These are phyloP conservation scores for Zopfochytrium polystomum DNA, from an alignment of 371 early-diverging fungal genomes.

Conservation along the genomic window DNA sequence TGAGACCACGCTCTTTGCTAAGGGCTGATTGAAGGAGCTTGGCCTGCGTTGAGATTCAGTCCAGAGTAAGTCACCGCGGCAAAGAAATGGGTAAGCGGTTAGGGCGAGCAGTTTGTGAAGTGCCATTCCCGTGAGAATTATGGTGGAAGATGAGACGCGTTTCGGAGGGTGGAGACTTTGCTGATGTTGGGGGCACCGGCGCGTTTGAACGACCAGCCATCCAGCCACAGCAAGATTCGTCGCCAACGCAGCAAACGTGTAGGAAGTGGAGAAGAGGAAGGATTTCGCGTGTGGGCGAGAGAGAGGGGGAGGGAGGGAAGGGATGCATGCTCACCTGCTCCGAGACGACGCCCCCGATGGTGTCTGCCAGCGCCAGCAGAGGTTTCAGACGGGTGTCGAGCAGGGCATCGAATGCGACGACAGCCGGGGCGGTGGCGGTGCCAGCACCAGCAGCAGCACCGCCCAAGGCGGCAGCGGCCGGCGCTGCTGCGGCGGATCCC, in stretches of 20 bases:
- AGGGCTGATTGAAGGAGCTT: constrained; percentile 55
- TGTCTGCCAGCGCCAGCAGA: constrained; percentile 56
- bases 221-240: no score
- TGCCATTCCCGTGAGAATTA: no score
- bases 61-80: neutral
- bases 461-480: constrained; percentile 28
- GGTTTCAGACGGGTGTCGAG: constrained; percentile 53
- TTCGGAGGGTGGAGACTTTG: no score
- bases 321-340: constrained; percentile 66
- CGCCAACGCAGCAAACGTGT: no score
- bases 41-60: constrained; percentile 35
- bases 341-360: constrained; percentile 66
- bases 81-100: no score
- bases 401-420: constrained; percentile 69
- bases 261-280: no score
- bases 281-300: no score
- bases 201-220: no score
- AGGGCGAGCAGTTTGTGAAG: no score
- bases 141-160: no score
- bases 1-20: constrained; percentile 67
- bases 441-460: constrained; percentile 41
- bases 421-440: constrained; percentile 51
- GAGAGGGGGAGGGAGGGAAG: no score
- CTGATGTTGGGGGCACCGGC: no score
- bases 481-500: constrained; percentile 33